Percentiles rank a stretch among this genome's conserved stretches.
Evolutionary conservation across 192 early-diverging fungal genomes (phyloP).

Genomic region (Pilaira anomala): DNA sequence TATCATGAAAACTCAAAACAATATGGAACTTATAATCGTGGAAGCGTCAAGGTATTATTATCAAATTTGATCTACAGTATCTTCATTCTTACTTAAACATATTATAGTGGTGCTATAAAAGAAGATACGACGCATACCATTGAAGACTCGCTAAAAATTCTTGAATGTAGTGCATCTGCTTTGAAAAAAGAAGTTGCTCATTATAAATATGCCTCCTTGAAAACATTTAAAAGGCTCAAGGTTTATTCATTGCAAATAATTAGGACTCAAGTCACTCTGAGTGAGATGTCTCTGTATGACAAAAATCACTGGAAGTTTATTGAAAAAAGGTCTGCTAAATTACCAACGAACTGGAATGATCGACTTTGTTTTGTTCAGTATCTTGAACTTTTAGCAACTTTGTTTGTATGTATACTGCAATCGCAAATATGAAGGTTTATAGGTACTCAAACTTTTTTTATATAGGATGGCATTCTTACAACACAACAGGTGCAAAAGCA

Average conservation of each 20-base stretch:
- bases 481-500: too few species aligned
- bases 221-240: conserved; percentile 4
- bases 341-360: too few species aligned
- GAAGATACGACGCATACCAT: conserved; percentile 3
- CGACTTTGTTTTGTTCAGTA: conserved; percentile 7
- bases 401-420: conserved; percentile 6
- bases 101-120: conserved; percentile 2
- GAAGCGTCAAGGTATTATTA: conserved; percentile 8
- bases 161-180: conserved; percentile 3
- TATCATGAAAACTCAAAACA: conserved; percentile 1
- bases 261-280: conserved; percentile 7
- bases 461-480: too few species aligned
- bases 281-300: conserved; percentile 6
- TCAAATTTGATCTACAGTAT: neutral
- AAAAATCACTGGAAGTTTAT: too few species aligned
- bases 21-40: conserved; percentile 11
- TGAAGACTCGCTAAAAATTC: conserved; percentile 1
- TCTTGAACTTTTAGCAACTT: conserved; percentile 6
- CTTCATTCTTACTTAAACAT: conserved; percentile 13
- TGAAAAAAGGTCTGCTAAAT: too few species aligned
- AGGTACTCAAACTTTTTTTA: too few species aligned
- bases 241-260: neutral
- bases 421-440: too few species aligned
- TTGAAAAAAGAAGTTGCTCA: conserved; percentile 10
- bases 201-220: conserved; percentile 1